Conservation (phyloP, 768 basidiomycete genomes). For the Omphalotus guepiniiformis region DNA sequence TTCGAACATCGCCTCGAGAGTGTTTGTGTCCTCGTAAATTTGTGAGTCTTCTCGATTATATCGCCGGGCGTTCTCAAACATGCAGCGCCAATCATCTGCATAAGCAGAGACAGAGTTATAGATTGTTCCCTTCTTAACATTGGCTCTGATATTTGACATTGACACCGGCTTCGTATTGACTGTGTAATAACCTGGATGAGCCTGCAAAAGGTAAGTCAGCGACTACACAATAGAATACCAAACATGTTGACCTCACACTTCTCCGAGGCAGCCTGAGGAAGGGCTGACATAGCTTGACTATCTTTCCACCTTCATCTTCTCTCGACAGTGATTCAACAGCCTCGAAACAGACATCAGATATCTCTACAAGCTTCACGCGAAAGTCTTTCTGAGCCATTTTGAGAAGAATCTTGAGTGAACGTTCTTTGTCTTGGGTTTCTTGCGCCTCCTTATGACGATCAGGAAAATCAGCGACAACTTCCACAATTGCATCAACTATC, state of each 20-base stretch:
- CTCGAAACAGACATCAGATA: neutral
- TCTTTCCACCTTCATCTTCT: too few relatives aligned
- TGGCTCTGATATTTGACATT: neutral
- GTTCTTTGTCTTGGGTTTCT: neutral
- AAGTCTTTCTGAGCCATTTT: neutral
- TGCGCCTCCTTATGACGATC: slow-evolving; percentile 1
- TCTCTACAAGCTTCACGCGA: neutral
- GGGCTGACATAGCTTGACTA: neutral
- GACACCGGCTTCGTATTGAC: neutral
- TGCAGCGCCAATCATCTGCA: slow-evolving; percentile 2
- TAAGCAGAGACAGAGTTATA: slow-evolving; percentile 3
- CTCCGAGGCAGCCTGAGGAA: neutral
- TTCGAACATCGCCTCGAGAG: slow-evolving; percentile 6
- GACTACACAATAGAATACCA: neutral
- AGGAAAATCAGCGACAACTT: neutral
- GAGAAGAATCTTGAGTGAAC: neutral
- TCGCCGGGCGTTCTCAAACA: slow-evolving; percentile 8
- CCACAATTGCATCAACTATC: slow-evolving; percentile 6
- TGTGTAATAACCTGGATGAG: neutral
- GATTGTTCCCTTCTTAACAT: neutral
- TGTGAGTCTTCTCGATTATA: slow-evolving; percentile 6
- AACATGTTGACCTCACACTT: neutral
- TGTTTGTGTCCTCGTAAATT: slow-evolving; percentile 3
- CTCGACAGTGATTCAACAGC: neutral
- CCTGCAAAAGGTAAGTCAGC: neutral